Conservation (phyloP, 1,284 basidiomycete genomes). For the Golubevia sp. region DNA sequence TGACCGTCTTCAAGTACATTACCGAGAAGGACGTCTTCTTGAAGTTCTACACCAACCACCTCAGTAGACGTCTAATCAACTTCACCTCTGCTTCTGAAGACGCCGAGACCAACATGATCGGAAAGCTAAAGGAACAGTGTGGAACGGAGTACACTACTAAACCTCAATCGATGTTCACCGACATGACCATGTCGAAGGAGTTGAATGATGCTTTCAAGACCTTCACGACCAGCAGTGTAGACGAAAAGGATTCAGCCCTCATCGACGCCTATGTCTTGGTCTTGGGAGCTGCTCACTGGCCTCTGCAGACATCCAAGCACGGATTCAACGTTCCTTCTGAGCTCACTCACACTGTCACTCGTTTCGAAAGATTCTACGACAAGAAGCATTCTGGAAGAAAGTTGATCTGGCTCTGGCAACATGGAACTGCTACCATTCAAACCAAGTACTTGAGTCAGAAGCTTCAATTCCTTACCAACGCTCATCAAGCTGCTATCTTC, state of each 20-base stretch:
- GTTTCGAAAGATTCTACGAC: slow-evolving; percentile 43
- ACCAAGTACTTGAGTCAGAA: slow-evolving; percentile 48
- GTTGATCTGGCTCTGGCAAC: slow-evolving; percentile 54
- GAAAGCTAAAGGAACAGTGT: slow-evolving; percentile 56
- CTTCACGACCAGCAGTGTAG: slow-evolving; percentile 24
- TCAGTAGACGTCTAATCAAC: slow-evolving; percentile 53
- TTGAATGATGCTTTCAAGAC: slow-evolving; percentile 57
- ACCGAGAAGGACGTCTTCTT: slow-evolving; percentile 61
- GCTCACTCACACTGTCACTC: slow-evolving; percentile 40
- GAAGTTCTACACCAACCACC: slow-evolving; percentile 59
- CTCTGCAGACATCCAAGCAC: slow-evolving; percentile 36
- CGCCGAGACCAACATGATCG: slow-evolving; percentile 58
- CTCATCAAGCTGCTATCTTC: slow-evolving; percentile 55
- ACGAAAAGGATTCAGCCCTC: slow-evolving; percentile 18
- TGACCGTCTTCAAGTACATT: slow-evolving; percentile 60
- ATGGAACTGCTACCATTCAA: slow-evolving; percentile 44
- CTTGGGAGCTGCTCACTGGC: slow-evolving; percentile 54
- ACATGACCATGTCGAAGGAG: slow-evolving; percentile 55
- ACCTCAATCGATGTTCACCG: slow-evolving; percentile 58
- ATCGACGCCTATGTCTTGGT: slow-evolving; percentile 54
- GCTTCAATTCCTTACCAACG: slow-evolving; percentile 44
- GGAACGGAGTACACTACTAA: slow-evolving; percentile 59
- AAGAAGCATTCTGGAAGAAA: slow-evolving; percentile 54
- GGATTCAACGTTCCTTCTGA: slow-evolving; percentile 52
- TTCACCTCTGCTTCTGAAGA: slow-evolving; percentile 53